These are phyloP conservation scores for Lablab purpureus DNA, from an alignment of 306 rosid genomes.

Conservation along the genomic window DNA sequence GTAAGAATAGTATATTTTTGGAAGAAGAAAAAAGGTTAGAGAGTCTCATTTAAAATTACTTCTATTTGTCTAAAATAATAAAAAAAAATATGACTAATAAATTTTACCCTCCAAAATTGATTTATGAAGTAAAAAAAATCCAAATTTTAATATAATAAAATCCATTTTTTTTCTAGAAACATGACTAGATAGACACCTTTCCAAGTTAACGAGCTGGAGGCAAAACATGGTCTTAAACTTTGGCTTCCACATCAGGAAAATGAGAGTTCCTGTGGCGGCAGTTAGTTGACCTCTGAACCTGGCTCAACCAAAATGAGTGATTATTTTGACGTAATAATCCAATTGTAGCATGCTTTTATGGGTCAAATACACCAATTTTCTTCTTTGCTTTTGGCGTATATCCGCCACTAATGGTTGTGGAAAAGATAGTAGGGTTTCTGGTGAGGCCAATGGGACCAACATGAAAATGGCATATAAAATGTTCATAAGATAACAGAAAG, in stretches of 20 bases:
- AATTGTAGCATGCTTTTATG: not conserved
- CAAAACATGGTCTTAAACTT: not conserved
- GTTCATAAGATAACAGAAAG: not conserved
- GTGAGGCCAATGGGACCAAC: constrained; percentile 16
- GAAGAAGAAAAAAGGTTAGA: not conserved
- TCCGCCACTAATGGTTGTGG: not conserved
- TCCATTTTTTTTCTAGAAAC: not conserved
- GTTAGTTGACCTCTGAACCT: not conserved
- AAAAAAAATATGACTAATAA: not conserved
- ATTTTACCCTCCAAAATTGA: not conserved
- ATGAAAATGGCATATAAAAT: not conserved
- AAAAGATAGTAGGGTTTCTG: not conserved
- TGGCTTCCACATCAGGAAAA: not conserved
- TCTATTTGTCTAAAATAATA: not conserved
- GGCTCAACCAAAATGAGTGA: not conserved
- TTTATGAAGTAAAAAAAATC: not conserved
- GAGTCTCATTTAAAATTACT: not conserved
- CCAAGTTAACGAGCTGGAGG: not conserved
- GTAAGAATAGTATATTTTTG: not conserved
- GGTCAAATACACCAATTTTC: not conserved
- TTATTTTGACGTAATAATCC: constrained; percentile 20
- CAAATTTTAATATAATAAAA: not conserved
- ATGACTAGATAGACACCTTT: not conserved
- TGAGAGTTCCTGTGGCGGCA: not conserved
- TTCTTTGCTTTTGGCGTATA: not conserved